Base-by-base conservation (phyloP, 1,139 yeast species). In the Sugiyamaella japonica region DNA sequence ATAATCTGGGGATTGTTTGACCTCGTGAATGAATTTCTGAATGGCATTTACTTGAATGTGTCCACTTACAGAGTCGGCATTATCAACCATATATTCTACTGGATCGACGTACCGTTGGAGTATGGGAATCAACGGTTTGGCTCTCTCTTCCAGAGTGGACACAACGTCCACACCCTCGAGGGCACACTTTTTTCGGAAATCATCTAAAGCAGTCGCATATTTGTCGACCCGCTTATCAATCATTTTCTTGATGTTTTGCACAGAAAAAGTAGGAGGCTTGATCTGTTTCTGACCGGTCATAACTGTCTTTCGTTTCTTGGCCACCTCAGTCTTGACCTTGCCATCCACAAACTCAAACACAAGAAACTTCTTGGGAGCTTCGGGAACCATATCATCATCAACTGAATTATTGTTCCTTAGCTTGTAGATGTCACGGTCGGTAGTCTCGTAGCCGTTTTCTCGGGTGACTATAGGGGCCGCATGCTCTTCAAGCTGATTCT, bases 321-420 rank as follows among this genome's bases (percentile, higher is more conserved):
- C 20, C 17, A 45, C 36, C 20, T 57, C 54, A 16, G 77, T 74
- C 50, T 73, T 68, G 64, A 80, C 69, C 53, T 78, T 74, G 2
- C 89, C 89, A 69, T 90, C 97, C 16, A 82, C 76, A 67, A 90
- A 89, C 63, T 87, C 95, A 67, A 90, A 86, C 1, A 89, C 76
- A 28, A 90, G 73, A 2, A 88, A 64, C 61, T 85, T 89, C 36
- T 73, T 73, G 0, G 72, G 66, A 10, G 65, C 58, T 28, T 65
- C 59, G 3, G 29, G n/a, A 20, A 16, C 13, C 9, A 13, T 5
- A 7, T 23, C 49, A 2, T 66, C 63, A 4, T 52, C 56, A 6
- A 52, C 70, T 71, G 32, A n/a, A n/a, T 70, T 71, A 32, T 72
- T 75, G 53, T 78, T 75, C n/a, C 31, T 34, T 36, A 80, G 62